Conservation (phyloP, 305 asterid species). For the Ajuga reptans region DNA sequence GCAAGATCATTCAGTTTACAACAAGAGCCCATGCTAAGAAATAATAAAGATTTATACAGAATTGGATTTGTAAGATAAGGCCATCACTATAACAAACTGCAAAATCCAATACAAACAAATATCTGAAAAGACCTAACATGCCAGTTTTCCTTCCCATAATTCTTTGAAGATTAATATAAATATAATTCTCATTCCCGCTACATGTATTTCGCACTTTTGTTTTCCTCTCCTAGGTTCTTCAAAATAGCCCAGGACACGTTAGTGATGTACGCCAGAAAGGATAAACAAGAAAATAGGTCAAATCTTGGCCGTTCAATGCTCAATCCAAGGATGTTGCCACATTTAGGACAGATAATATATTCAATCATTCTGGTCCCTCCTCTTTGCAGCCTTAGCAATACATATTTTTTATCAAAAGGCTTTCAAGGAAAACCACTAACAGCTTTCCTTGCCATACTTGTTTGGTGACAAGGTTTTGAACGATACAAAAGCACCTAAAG, state of each 20-base stretch:
- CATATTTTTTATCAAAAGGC: not conserved
- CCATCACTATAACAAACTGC: not conserved
- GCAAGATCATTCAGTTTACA: not conserved
- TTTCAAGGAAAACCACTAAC: not conserved
- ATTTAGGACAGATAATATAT: not conserved
- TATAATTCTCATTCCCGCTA: not conserved
- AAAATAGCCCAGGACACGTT: slow-evolving; percentile 6
- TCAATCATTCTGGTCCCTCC: not conserved
- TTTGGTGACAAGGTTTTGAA: not conserved
- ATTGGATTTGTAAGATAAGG: not conserved
- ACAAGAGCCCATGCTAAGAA: not conserved
- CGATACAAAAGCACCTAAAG: not conserved
- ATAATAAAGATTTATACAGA: not conserved
- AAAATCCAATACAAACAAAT: not conserved
- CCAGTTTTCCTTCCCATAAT: not conserved
- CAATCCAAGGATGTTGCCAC: not conserved
- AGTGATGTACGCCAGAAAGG: not conserved
- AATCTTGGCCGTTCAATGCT: not conserved
- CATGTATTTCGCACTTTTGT: not conserved
- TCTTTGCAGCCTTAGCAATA: not conserved
- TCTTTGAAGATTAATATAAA: not conserved
- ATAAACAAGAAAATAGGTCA: not conserved
- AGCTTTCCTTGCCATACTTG: not conserved
- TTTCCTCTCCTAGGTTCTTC: slow-evolving; percentile 7
- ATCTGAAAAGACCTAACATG: not conserved